Evolutionary conservation across 768 basidiomycete genomes (phyloP), one percentile per base, ranked within the genome.

Genomic region (Russula earlei): DNA sequence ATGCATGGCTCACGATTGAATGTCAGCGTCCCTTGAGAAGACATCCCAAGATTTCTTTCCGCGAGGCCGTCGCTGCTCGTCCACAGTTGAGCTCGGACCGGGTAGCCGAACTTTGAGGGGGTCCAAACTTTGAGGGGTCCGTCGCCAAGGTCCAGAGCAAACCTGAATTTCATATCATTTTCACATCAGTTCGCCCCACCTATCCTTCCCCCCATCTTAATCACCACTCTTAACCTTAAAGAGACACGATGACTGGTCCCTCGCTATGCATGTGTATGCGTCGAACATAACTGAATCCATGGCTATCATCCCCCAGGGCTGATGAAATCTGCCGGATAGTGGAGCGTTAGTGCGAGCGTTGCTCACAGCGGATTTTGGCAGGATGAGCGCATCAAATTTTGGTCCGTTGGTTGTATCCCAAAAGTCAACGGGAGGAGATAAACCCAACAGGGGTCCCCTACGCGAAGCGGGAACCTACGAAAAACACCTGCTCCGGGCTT

Each of bases 1-100:
- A 12, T 9, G 50, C 25, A 47, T 34, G 40, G 63, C 69, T 43
- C 50, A 66, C 70, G 69, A 55, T 69, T 71, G 55, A 67, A 71
- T 24, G 68, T 68, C 54, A 71, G 57, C 8, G 70, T 22, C 36
- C 37, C 53, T 24, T 46, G 47, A 14, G 46, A 46, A 36, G 59
- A 42, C 58, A 62, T 61, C 27, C 52, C 37, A 29, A 15, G 11
- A 14, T 12, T 33, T 12, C 43, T 41, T 47, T 44, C 19, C 27
- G 29, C 19, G 17, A 37, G 40, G 22, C 22, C 15, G n/a, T 55
- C 42, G 41, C 34, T 40, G 44, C n/a, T 29, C 27, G n/a, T 14
- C 40, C 10, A 41, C 22, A 20, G 17, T 22, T 24, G 29, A 25
- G 7, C 43, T 34, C 50, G 56, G 56, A 41, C 56, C 56, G 56